Base-by-base conservation (phyloP, 345 rosid species). In the Chamaenerion angustifolium region DNA sequence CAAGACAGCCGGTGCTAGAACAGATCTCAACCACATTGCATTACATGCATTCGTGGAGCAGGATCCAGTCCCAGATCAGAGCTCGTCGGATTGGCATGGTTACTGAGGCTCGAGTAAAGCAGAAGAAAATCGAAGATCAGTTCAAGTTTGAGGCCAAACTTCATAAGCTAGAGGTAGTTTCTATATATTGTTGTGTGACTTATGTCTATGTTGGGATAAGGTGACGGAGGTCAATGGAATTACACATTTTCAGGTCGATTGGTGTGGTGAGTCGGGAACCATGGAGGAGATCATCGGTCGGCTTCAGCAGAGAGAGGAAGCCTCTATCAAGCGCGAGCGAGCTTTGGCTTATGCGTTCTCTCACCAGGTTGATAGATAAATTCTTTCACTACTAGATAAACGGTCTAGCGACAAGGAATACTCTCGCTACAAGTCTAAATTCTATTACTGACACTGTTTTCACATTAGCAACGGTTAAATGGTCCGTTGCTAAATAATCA, bases 261-360 rank as follows among this genome's bases (percentile, higher is more conserved):
- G 94, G 85, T 73, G 84, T 47, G 81, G 81, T 5, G 80, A 82
- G 37, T 73, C 76, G 10, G 88, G 87, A 56, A 80, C 93, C 14
- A 78, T 75, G 93, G 95, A 82, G 60, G 89, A 85, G 56, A 85
- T 85, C 55, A 77, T 85, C 11, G 75, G 64, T 8, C 77, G 75
- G 62, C 72, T 89, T 48, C 88, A 85, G 49, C 89, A 80, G 43
- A 81, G 80, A 73, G 94, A 82, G 70, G 90, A 76, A 68, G 95
- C 94, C 3, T 78, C 83, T 0, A 71, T 79, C 16, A 82, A 85
- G 66, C 88, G 97, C 0, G 97, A 82, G 48, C 64, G 95, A 45
- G 85, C 95, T 51, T 69, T 85, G 90, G 95, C 95, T 8, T 85
- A 85, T 42, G 97, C 97, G 56, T 81, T 89, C 75, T 77, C 94